Evolutionary conservation across 2,329 filamentous ascomycete species (phyloP).

Genomic region (Pseudocercospora eumusae): DNA sequence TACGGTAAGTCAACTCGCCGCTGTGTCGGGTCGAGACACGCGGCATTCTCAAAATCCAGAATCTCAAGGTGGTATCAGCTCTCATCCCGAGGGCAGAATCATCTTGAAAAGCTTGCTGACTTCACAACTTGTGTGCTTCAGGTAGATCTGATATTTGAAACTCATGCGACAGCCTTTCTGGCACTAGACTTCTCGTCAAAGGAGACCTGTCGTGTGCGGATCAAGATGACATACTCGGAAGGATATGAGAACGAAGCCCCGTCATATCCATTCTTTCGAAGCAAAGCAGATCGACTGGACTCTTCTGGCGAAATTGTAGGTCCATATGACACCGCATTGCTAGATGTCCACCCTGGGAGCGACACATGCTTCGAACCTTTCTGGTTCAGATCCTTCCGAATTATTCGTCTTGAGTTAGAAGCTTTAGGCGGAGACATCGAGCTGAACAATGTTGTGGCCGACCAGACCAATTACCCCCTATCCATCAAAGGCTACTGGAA

Average conservation of each 20-base stretch:
- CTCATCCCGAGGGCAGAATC: too few relatives aligned
- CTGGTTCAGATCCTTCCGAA: constrained; percentile 47
- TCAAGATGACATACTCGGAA: constrained; percentile 40
- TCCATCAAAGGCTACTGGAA: constrained; percentile 35
- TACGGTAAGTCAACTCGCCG: background rate
- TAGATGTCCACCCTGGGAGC: constrained; percentile 30
- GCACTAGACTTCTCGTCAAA: background rate
- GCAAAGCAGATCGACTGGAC: constrained; percentile 44
- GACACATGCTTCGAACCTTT: constrained; percentile 42
- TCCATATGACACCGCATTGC: constrained; percentile 41
- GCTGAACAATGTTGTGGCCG: constrained; percentile 34
- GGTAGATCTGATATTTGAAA: background rate
- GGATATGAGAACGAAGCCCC: constrained; percentile 41
- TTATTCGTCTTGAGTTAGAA: constrained; percentile 39
- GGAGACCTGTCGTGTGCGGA: constrained; percentile 4
- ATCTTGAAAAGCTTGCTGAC: too few relatives aligned
- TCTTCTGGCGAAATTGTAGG: constrained; percentile 40
- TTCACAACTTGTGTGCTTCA: too few relatives aligned
- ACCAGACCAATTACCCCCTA: constrained; percentile 45
- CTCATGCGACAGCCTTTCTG: background rate
- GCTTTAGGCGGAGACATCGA: constrained; percentile 32
- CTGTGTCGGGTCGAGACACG: too few relatives aligned
- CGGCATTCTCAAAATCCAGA: too few relatives aligned
- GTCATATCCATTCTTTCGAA: constrained; percentile 45
- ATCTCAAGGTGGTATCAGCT: too few relatives aligned